Percentiles rank a stretch among this genome's conserved stretches.
phyloP scores from a whole-genome alignment of 106 monocot genomes.

The Xerophyta viscosa region DNA sequence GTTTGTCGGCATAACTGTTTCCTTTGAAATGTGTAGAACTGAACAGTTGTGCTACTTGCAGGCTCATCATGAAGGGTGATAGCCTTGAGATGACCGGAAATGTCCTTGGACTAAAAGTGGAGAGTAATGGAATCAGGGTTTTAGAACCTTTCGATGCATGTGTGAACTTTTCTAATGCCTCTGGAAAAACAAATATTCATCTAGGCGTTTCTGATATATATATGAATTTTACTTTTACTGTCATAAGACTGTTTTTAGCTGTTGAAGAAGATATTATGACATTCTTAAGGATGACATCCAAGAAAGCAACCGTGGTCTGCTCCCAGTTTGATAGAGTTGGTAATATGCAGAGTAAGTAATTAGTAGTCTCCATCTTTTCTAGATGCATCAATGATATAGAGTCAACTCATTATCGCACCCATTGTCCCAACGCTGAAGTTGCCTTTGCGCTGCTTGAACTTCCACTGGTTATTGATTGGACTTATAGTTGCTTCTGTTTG shows the following conservation, averaged over 20 bases:
- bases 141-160: conserved; percentile 81
- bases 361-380: no score
- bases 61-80: conserved; percentile 71
- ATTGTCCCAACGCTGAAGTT: no score
- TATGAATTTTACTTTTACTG: conserved; percentile 92
- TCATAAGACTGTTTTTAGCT: conserved; percentile 71
- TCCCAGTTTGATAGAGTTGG: conserved; percentile 95
- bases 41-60: conserved; percentile 30
- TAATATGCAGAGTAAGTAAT: conserved; percentile 51
- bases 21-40: no score
- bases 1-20: no score
- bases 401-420: no score
- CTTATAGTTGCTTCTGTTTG: no score
- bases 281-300: conserved; percentile 88
- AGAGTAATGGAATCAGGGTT: conserved; percentile 89
- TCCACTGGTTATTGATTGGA: no score
- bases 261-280: conserved; percentile 92
- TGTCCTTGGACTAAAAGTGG: conserved; percentile 73
- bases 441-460: no score
- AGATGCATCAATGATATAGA: no score
- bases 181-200: conserved; percentile 68
- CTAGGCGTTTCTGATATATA: conserved; percentile 72
- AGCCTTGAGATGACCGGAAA: conserved; percentile 68
- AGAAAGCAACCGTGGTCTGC: conserved; percentile 67
- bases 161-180: conserved; percentile 67